Evolutionary conservation across 2,329 filamentous ascomycete species (phyloP), one percentile per base, ranked within the genome.

Genomic region (Cladosporium phlei): DNA sequence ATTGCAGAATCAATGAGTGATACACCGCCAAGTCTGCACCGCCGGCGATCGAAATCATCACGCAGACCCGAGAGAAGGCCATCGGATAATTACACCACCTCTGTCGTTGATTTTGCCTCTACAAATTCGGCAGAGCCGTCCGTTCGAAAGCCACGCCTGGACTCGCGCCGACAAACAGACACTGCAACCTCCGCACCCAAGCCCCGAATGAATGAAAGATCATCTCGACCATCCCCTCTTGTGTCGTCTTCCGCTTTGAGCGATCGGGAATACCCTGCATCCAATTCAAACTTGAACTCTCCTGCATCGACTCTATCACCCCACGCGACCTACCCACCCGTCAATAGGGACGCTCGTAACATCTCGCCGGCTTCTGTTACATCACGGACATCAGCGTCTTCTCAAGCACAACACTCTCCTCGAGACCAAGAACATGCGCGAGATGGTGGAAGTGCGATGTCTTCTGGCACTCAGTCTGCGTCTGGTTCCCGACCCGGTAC

Each of bases 131-230:
- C 40, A 28, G 46, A 48, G 10, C 43, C 50, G 10, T 53, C 58
- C 2, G 50, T 57, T 27, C 50, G 58, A 28, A 55, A 50, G 33
- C 28, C 40, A 12, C 49, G 53, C 17, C 47, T 61, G 11, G 59
- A 61, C 37, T 34, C 32, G 28, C 32, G 61, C 21, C 52, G 61
- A 21, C 59, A 59, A 38, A 63, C 59, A 1, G 59, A 63, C 34
- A 55, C 53, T 20, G 43, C 22, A 37, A 55, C 33, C 38, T 52
- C 43, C 3, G 11, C 47, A 25, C 48, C 52, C 5, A 55, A 56
- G 30, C 59, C 56, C 14, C 53, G 49, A 16, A 47, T 32, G 29
- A 38, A 61, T 11, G 59, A 62, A n/a, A 60, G 53, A 35, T 46
- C 53, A 19, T 49, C 53, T 4, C 54, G 57, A 16, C 55, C 55